Percentiles rank a stretch among this genome's conserved stretches.
Conservation (phyloP, 2,329 filamentous ascomycete species). For the Fusarium brevicatenulatum region DNA sequence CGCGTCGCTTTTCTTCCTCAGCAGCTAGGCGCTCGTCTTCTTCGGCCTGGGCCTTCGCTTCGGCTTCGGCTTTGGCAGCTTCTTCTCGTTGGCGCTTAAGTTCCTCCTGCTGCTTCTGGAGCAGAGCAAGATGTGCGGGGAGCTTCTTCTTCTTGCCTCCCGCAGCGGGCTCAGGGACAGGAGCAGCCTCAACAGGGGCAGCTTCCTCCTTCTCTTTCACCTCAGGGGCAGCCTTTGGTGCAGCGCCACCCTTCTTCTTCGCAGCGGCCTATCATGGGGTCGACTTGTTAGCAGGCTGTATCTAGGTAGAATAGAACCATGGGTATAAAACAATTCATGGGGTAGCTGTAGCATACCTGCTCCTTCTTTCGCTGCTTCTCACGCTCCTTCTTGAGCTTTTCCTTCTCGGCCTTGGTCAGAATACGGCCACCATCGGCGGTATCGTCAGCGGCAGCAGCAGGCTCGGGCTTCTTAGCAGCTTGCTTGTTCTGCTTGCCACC, state of each 20-base stretch:
- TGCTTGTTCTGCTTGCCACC: constrained; percentile 60
- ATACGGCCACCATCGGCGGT: constrained; percentile 71
- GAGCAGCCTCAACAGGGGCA: constrained; percentile 47
- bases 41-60: constrained; percentile 72
- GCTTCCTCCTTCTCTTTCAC: constrained; percentile 72
- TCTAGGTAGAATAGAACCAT: background rate
- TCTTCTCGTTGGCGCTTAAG: constrained; percentile 74
- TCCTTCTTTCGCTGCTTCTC: constrained; percentile 99
- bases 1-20: constrained; percentile 75
- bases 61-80: constrained; percentile 67
- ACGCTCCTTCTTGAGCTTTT: constrained; percentile 96
- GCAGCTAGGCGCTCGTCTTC: constrained; percentile 71
- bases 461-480: constrained; percentile 55
- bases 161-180: constrained; percentile 49
- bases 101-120: constrained; percentile 87
- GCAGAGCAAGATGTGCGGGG: constrained; percentile 74
- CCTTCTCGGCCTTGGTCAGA: constrained; percentile 98
- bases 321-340: background rate
- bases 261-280: constrained; percentile 63
- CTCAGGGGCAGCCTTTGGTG: constrained; percentile 58
- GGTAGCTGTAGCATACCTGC: constrained; percentile 67
- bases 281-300: constrained; percentile 21
- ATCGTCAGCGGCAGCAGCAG: constrained; percentile 64
- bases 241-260: constrained; percentile 76
- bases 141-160: constrained; percentile 88